Evolutionary conservation across 2,329 filamentous ascomycete genomes (phyloP).

Genomic region (Epichloe baconii): DNA sequence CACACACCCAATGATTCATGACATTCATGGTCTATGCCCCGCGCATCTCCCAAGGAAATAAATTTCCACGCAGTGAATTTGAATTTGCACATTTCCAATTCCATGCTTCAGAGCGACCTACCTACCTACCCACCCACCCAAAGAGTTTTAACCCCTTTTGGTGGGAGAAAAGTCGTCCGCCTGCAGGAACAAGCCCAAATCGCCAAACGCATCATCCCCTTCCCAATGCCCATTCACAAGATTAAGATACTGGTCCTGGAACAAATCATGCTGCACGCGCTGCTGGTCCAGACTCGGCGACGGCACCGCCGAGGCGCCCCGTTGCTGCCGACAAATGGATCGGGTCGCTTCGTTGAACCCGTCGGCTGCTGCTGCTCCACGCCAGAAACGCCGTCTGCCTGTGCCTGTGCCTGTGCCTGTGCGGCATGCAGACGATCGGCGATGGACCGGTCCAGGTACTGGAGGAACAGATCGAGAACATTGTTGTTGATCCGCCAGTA

Average conservation of each 20-base stretch:
- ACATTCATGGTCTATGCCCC: not conserved
- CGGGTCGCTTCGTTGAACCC: not conserved
- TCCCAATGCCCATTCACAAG: conserved; percentile 23
- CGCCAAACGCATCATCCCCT: conserved; percentile 21
- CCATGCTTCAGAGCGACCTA: conserved; percentile 11
- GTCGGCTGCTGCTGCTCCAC: not conserved
- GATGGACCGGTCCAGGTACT: conserved; percentile 25
- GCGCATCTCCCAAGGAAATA: too few species aligned
- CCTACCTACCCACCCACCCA: conserved; percentile 11
- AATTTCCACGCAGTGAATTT: too few species aligned
- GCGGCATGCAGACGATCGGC: conserved; percentile 19
- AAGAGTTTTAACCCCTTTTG: conserved; percentile 18
- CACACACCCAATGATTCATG: not conserved
- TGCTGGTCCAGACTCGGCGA: conserved; percentile 7
- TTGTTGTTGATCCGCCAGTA: conserved; percentile 28
- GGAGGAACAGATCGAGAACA: conserved; percentile 24
- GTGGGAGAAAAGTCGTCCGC: conserved; percentile 18
- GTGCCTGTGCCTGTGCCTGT: conserved; percentile 8
- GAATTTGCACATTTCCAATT: too few species aligned
- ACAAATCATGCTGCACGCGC: conserved; percentile 13
- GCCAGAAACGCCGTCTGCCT: conserved; percentile 3
- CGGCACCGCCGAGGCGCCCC: not conserved
- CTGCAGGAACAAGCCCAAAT: conserved; percentile 21
- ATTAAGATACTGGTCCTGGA: conserved; percentile 24
- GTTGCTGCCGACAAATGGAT: conserved; percentile 2